phyloP scores from a whole-genome alignment of 202 grass and related monocot species.

The Setaria viridis region DNA sequence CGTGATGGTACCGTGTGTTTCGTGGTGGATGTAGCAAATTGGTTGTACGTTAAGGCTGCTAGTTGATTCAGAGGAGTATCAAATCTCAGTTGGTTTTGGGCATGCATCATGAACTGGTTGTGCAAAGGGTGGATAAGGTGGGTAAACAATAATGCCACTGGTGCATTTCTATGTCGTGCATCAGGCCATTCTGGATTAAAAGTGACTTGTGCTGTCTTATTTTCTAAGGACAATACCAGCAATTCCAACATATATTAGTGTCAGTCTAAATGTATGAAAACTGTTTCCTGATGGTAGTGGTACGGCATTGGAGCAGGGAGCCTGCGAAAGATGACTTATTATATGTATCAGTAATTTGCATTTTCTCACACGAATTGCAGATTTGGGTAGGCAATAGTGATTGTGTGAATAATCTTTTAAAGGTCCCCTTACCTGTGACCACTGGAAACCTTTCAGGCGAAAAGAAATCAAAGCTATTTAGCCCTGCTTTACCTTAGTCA shows the following conservation, averaged over 20 bases:
- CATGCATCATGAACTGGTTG: no score
- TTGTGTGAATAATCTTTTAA: neutral
- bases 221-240: neutral
- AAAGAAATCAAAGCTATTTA: neutral
- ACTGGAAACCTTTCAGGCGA: neutral
- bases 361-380: neutral
- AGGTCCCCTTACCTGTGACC: neutral
- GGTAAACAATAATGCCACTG: neutral
- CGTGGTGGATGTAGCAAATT: neutral
- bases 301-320: neutral
- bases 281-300: neutral
- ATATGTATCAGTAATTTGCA: neutral
- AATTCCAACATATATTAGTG: neutral
- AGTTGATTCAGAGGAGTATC: neutral
- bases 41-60: neutral
- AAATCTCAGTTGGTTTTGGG: neutral
- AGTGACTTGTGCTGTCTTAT: neutral
- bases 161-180: neutral
- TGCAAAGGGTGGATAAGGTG: no score
- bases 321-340: neutral
- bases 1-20: no score
- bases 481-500: neutral
- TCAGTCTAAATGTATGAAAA: neutral
- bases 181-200: neutral
- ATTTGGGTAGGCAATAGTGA: neutral